These are phyloP conservation scores for Escallonia rubra DNA, from an alignment of 129 eudicot species.

Conservation along the genomic window DNA sequence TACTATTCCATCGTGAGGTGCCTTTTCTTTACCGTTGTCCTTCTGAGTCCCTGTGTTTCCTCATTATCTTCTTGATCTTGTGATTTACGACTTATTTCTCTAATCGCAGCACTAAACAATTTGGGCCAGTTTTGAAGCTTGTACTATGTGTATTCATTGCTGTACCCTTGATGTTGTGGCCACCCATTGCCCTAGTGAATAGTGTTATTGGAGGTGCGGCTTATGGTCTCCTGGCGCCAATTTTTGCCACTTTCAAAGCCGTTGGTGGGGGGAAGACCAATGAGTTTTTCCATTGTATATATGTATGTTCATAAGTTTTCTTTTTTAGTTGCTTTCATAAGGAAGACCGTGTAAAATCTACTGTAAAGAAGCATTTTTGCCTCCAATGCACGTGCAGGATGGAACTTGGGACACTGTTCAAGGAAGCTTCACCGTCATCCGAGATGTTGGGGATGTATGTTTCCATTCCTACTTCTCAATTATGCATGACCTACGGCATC, in stretches of 20 bases:
- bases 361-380: background rate
- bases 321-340: background rate
- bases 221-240: constrained; percentile 80
- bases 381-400: constrained; percentile 41
- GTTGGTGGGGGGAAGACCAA: constrained; percentile 77
- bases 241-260: constrained; percentile 85
- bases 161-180: constrained; percentile 59
- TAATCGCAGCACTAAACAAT: constrained; percentile 59
- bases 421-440: constrained; percentile 56
- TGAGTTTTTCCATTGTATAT: constrained; percentile 61
- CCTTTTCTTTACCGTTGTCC: background rate
- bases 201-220: constrained; percentile 70
- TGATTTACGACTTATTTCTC: constrained; percentile 1
- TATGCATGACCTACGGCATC: constrained; percentile 63
- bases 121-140: constrained; percentile 79
- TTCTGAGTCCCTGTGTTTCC: background rate
- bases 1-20: constrained; percentile 66
- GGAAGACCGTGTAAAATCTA: no score
- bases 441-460: constrained; percentile 78
- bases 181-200: constrained; percentile 42
- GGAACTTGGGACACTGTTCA: constrained; percentile 72
- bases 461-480: constrained; percentile 68
- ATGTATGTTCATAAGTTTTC: constrained; percentile 31
- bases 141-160: constrained; percentile 46
- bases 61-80: background rate